These are phyloP conservation scores for Chalciporus chontae DNA, from an alignment of 768 basidiomycete species.

Conservation along the genomic window DNA sequence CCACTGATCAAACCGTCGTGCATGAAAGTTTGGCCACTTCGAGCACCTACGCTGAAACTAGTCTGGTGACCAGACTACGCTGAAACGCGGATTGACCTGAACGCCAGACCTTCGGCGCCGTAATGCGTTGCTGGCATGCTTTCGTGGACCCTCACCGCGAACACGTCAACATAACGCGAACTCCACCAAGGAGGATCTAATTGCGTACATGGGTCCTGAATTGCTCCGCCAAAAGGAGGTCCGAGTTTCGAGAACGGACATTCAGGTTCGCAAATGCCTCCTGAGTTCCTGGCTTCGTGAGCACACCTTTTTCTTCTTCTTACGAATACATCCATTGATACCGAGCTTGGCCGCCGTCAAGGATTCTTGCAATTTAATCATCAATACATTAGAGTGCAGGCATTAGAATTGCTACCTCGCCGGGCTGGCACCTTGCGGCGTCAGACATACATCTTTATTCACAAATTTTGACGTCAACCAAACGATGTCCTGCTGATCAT, in stretches of 20 bases:
- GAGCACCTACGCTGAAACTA: background rate
- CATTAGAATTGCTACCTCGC: slow-evolving; percentile 5
- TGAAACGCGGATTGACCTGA: background rate
- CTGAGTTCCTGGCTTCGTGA: slow-evolving; percentile 1
- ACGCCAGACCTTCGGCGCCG: slow-evolving; percentile 17
- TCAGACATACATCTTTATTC: slow-evolving; percentile 12
- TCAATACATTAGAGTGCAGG: slow-evolving; percentile 12
- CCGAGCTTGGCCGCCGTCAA: slow-evolving; percentile 11
- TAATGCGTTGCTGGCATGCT: slow-evolving; percentile 29
- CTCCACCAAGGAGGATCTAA: slow-evolving; percentile 15
- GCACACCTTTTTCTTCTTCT: slow-evolving; percentile 8
- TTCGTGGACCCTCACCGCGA: slow-evolving; percentile 23
- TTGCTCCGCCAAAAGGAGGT: slow-evolving; percentile 18
- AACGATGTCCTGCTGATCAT: background rate
- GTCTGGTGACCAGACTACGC: too few species aligned
- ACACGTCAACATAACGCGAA: slow-evolving; percentile 29
- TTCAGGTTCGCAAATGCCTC: slow-evolving; percentile 23
- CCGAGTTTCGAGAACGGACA: slow-evolving; percentile 21
- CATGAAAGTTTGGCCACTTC: background rate
- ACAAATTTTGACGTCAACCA: slow-evolving; percentile 9
- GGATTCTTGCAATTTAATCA: slow-evolving; percentile 15
- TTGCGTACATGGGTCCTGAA: slow-evolving; percentile 25
- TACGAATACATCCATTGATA: slow-evolving; percentile 9
- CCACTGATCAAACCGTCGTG: background rate
- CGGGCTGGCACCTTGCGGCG: slow-evolving; percentile 6